These are phyloP conservation scores for Collariella sp. DNA, from an alignment of 495 filamentous ascomycete species.

Conservation along the genomic window DNA sequence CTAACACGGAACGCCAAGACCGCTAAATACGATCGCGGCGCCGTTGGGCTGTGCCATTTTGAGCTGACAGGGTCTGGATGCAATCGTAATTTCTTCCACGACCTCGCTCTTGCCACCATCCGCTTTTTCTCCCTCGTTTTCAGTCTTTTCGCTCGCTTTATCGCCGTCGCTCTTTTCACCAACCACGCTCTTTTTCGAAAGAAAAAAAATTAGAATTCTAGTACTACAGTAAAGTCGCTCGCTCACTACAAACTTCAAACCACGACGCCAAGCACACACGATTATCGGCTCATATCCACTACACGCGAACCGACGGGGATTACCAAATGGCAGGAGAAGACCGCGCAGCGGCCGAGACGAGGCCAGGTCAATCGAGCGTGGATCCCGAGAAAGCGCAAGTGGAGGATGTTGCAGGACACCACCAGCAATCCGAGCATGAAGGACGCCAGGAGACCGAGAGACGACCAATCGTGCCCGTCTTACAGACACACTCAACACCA, in stretches of 20 bases:
- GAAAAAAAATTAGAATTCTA: too few relatives aligned
- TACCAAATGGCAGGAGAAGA: not conserved
- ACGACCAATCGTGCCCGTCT: not conserved
- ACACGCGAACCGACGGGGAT: not conserved
- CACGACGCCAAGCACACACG: not conserved
- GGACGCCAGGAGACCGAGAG: not conserved
- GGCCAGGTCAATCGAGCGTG: not conserved
- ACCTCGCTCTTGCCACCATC: not conserved
- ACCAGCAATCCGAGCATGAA: not conserved
- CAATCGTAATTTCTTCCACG: constrained; percentile 18
- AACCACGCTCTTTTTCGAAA: constrained; percentile 4
- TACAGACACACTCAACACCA: not conserved
- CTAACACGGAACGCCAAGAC: constrained; percentile 7
- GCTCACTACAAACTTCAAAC: not conserved
- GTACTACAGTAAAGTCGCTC: not conserved
- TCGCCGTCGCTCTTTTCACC: not conserved
- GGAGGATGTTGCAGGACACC: not conserved
- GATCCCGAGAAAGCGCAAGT: not conserved
- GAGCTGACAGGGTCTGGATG: not conserved
- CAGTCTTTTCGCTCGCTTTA: not conserved
- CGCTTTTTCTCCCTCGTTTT: not conserved
- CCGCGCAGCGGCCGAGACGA: not conserved
- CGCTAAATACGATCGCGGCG: constrained; percentile 1
- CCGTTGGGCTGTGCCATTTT: not conserved
- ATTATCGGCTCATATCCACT: not conserved